Percentiles rank a stretch among this genome's conserved stretches.
These are phyloP conservation scores for Raffaelea albimanens DNA, from an alignment of 2,329 filamentous ascomycete species.

Conservation along the genomic window DNA sequence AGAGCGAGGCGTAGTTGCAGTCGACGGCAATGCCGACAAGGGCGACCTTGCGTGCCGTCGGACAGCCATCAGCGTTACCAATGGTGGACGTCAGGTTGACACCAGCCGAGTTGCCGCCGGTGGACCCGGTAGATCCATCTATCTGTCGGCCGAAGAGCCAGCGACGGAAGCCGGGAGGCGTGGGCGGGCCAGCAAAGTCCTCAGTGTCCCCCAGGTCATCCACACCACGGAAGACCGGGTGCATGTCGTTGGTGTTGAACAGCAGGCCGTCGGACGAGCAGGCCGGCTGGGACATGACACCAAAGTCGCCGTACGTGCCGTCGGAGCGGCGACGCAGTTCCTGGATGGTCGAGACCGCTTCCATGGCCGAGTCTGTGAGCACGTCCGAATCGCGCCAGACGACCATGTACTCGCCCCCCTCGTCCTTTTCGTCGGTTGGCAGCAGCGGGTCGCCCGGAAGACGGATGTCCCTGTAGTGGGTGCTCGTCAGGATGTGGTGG, in stretches of 20 bases:
- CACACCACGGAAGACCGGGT: conserved; percentile 52
- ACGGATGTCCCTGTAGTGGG: conserved; percentile 64
- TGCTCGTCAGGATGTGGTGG: conserved; percentile 74
- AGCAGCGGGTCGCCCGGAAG: conserved; percentile 62
- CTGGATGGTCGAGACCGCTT: conserved; percentile 26
- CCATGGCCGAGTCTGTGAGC: conserved; percentile 23
- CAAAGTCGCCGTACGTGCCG: not conserved
- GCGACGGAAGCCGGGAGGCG: conserved; percentile 22
- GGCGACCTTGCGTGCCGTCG: conserved; percentile 81
- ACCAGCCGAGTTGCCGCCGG: conserved; percentile 65
- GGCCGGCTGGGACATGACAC: conserved; percentile 19
- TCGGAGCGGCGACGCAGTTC: conserved; percentile 54
- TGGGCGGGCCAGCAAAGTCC: conserved; percentile 18
- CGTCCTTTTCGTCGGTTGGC: conserved; percentile 48
- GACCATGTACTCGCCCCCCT: conserved; percentile 66
- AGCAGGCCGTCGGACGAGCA: conserved; percentile 68
- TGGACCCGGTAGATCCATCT: conserved; percentile 38
- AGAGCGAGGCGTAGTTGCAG: conserved; percentile 72
- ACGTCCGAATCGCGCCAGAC: conserved; percentile 90
- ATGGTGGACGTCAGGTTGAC: conserved; percentile 72
- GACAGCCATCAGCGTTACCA: conserved; percentile 76
- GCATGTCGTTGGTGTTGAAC: conserved; percentile 68
- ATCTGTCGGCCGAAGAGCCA: conserved; percentile 70
- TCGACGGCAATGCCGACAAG: conserved; percentile 88
- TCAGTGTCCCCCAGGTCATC: conserved; percentile 25